These are phyloP conservation scores for Roridomyces roridus DNA, from an alignment of 768 basidiomycete genomes.

Conservation along the genomic window DNA sequence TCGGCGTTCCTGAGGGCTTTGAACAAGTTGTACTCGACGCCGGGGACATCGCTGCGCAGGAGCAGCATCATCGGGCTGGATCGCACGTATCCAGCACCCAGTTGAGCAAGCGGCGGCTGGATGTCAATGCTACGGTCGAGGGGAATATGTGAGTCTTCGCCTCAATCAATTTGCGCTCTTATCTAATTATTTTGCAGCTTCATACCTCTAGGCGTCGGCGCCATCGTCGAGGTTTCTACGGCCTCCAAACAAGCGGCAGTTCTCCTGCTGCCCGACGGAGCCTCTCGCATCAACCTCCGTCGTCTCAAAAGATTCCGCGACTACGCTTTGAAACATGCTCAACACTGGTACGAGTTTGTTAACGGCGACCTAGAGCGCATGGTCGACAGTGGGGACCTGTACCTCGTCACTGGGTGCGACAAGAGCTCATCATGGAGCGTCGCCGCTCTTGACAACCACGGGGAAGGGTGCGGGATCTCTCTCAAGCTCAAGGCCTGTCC, in stretches of 20 bases:
- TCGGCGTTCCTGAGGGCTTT: constrained; percentile 19
- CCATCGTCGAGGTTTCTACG: constrained; percentile 9
- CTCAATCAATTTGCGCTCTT: neutral
- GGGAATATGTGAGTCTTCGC: constrained; percentile 5
- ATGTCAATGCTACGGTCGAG: neutral
- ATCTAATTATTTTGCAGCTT: neutral
- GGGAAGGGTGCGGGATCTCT: neutral
- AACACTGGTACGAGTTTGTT: constrained; percentile 16
- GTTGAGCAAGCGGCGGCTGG: constrained; percentile 4
- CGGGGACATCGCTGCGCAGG: neutral
- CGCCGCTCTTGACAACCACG: constrained; percentile 2
- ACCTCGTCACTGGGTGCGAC: constrained; percentile 17
- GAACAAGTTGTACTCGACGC: constrained; percentile 1
- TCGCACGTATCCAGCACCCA: constrained; percentile 9
- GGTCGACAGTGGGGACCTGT: constrained; percentile 1
- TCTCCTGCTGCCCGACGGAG: constrained; percentile 17
- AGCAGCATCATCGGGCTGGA: neutral
- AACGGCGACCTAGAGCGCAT: constrained; percentile 3
- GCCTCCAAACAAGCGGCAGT: constrained; percentile 8
- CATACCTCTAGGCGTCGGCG: neutral
- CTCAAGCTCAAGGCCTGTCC: constrained; percentile 9
- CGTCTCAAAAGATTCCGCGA: constrained; percentile 2
- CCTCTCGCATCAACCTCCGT: constrained; percentile 3
- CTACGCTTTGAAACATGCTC: constrained; percentile 14
- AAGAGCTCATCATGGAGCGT: constrained; percentile 13